Evolutionary conservation across 768 basidiomycete genomes (phyloP), one percentile per base, ranked within the genome.

Genomic region (Russula compacta): DNA sequence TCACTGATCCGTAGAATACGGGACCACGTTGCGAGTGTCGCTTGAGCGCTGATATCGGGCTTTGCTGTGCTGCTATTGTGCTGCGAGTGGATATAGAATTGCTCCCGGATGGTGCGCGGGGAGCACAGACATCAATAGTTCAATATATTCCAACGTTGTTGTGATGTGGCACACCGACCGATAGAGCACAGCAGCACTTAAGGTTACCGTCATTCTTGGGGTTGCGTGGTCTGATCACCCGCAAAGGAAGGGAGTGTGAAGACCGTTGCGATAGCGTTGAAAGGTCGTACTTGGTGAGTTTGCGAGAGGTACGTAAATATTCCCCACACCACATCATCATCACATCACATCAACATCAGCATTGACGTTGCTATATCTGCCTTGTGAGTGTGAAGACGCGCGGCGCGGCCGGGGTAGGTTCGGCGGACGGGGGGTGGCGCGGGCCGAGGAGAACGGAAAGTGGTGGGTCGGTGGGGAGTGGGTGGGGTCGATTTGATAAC

Each of bases 31-130:
- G 38, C 24, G 35, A 38, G 17, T 21, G 29, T 49, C 6, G 19
- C 48, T 17, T 43, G 40, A 43, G 57, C 57, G 58, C 52, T 53
- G 58, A 59, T 58, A 17, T 47, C 56, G 29, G 47, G 12, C n/a
- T 11, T 9, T 33, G 8, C 35, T n/a, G n/a, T n/a, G n/a, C n/a
- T n/a, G n/a, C n/a, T n/a, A n/a, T n/a, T n/a, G n/a, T n/a, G n/a
- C n/a, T n/a, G n/a, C n/a, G 15, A 24, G 35, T 8, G 24, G 47
- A 33, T n/a, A 53, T 46, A 46, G 36, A 46, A 17, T 42, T 53
- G 36, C 51, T 39, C 35, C 29, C 24, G 48, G 19, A 12, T 9
- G 42, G 32, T 3, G 48, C 38, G 36, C 17, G 17, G 19, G 15
- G 2, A 46, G 24, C 21, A 24, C 33, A 38, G 24, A 11, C 24